phyloP scores from a whole-genome alignment of 257 asterid species.

The Przewalskia tangutica region DNA sequence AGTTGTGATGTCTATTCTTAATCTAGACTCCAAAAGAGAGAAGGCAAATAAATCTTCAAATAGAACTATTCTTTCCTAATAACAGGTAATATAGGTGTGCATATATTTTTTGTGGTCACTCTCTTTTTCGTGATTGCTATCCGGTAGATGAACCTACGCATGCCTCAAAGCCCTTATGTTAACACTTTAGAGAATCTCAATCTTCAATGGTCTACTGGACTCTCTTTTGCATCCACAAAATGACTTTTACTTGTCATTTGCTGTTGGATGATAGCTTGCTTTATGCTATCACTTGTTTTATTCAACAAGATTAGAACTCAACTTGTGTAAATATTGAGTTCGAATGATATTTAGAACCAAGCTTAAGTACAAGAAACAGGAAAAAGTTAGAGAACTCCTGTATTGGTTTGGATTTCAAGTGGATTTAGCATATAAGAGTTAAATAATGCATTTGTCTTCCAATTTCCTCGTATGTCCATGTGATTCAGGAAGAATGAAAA shows the following conservation, averaged over 20 bases:
- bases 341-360: not conserved
- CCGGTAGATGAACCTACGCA: not conserved
- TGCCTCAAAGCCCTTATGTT: not conserved
- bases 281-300: not conserved
- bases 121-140: not conserved
- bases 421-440: not conserved
- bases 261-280: not conserved
- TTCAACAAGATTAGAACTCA: not conserved
- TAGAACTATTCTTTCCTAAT: not conserved
- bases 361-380: not conserved
- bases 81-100: not conserved
- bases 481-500: not conserved
- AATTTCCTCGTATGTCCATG: not conserved
- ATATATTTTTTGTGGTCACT: not conserved
- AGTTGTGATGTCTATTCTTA: not conserved
- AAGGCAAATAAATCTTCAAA: not conserved
- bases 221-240: not conserved
- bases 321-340: not conserved
- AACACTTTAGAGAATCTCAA: not conserved
- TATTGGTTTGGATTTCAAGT: not conserved
- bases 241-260: not conserved
- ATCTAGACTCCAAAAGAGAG: not conserved
- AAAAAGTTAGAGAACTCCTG: not conserved
- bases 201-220: not conserved
- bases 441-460: not conserved